phyloP scores from a whole-genome alignment of 2,329 filamentous ascomycete genomes.

The Xylariaceae sp. region DNA sequence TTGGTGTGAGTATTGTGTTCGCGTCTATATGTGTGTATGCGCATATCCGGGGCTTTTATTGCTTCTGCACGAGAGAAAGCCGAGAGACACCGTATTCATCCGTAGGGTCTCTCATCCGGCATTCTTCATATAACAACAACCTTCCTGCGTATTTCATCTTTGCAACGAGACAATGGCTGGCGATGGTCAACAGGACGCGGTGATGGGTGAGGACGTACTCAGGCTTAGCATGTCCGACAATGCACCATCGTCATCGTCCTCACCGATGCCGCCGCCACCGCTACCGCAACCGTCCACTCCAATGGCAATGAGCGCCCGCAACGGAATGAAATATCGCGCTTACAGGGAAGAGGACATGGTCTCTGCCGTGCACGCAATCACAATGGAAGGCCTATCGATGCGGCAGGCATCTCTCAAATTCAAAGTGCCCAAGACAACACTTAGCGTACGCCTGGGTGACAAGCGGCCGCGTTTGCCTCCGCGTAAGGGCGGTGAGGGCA shows the following conservation, averaged over 20 bases:
- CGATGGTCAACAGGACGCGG: not conserved
- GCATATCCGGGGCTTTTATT: not conserved
- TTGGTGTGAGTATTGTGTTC: not conserved
- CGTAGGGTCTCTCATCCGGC: not conserved
- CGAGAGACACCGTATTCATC: not conserved
- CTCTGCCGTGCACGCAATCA: conserved; percentile 19
- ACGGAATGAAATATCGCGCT: conserved; percentile 24
- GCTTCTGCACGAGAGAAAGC: not conserved
- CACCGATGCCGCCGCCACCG: not conserved
- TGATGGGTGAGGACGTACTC: not conserved
- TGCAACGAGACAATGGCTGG: not conserved
- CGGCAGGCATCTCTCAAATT: conserved; percentile 23
- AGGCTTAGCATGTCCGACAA: not conserved
- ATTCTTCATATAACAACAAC: not conserved
- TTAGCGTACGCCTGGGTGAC: conserved; percentile 23
- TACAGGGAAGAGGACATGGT: conserved; percentile 26
- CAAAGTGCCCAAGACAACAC: conserved; percentile 27
- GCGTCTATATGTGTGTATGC: not conserved
- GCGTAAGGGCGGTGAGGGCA: conserved; percentile 9
- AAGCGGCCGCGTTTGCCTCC: conserved; percentile 18
- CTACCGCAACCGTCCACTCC: not conserved
- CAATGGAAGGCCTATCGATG: conserved; percentile 24
- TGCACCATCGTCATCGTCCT: not conserved
- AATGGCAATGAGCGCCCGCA: conserved; percentile 3
- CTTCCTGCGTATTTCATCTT: not conserved